Conservation (phyloP, 164 flowering plant genomes). For the Platanus orientalis region DNA sequence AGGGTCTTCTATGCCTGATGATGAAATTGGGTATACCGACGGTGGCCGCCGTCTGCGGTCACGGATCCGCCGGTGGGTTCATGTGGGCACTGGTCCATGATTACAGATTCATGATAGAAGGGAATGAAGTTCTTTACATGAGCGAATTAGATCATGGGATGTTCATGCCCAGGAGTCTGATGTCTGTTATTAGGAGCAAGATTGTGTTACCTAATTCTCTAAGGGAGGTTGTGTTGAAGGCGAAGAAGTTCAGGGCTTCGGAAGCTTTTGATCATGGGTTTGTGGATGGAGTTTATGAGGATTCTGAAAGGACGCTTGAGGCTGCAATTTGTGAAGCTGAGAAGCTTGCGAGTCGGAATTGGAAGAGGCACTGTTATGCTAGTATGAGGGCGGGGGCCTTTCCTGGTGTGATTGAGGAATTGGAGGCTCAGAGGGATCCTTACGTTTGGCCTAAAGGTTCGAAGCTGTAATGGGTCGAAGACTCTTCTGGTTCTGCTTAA, state of each 20-base stretch:
- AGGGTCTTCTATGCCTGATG: constrained; percentile 9
- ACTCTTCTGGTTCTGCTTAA: too few relatives aligned
- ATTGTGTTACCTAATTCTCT: not conserved
- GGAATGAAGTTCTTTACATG: constrained; percentile 14
- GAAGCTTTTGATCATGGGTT: constrained; percentile 7
- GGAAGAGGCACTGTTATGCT: constrained; percentile 12
- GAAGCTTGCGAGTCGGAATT: constrained; percentile 8
- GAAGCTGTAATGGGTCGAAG: not conserved
- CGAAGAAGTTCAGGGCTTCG: constrained; percentile 9
- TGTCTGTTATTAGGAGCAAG: constrained; percentile 12
- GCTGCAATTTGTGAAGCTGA: constrained; percentile 8
- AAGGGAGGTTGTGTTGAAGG: constrained; percentile 12
- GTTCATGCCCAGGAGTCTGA: constrained; percentile 15
- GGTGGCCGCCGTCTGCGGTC: constrained; percentile 13
- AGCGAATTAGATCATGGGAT: constrained; percentile 21
- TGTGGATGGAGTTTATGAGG: constrained; percentile 11
- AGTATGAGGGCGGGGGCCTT: not conserved
- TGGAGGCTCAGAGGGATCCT: constrained; percentile 13
- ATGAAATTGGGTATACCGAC: constrained; percentile 17
- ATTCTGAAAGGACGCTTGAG: constrained; percentile 5
- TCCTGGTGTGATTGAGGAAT: constrained; percentile 6
- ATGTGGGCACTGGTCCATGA: constrained; percentile 12
- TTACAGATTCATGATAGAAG: constrained; percentile 15
- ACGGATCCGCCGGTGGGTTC: constrained; percentile 12
- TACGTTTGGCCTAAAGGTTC: constrained; percentile 1